Evolutionary conservation across 2,329 filamentous ascomycete genomes (phyloP).

Genomic region (Colletotrichum sp.): DNA sequence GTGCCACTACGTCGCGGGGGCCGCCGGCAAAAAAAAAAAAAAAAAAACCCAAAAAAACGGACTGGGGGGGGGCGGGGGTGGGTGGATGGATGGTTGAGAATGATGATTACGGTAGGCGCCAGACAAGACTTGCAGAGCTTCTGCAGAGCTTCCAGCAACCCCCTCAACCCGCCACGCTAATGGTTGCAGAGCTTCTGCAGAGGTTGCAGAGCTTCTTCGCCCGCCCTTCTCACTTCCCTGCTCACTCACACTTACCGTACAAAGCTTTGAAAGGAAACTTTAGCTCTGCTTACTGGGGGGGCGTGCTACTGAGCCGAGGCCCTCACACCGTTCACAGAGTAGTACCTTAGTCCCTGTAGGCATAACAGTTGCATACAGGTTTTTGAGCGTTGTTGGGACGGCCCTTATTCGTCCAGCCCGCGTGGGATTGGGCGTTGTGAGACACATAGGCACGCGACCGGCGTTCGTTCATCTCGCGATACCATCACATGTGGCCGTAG

Average conservation of each 20-base stretch:
- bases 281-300: neutral
- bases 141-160: constrained; percentile 14
- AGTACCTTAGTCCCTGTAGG: neutral
- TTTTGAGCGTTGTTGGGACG: neutral
- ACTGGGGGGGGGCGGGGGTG: too few relatives aligned
- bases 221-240: neutral
- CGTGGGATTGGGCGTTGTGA: neutral
- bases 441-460: constrained; percentile 18
- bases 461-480: constrained; percentile 5
- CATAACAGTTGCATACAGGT: neutral
- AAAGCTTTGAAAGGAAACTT: constrained; percentile 8
- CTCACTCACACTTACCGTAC: neutral
- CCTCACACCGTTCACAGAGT: neutral
- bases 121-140: constrained; percentile 15
- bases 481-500: constrained; percentile 6
- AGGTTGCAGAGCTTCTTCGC: neutral
- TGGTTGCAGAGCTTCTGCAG: constrained; percentile 18
- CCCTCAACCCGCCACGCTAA: constrained; percentile 4
- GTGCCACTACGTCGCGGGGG: too few relatives aligned
- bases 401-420: neutral
- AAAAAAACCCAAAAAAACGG: too few relatives aligned
- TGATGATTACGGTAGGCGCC: neutral
- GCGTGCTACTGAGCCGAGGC: neutral
- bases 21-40: too few relatives aligned
- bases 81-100: neutral